A percentile compares a stretch with the other conserved stretches of the same genome.
phyloP scores from a whole-genome alignment of 2,329 filamentous ascomycete species.

The Trichoderma cornu-damae region DNA sequence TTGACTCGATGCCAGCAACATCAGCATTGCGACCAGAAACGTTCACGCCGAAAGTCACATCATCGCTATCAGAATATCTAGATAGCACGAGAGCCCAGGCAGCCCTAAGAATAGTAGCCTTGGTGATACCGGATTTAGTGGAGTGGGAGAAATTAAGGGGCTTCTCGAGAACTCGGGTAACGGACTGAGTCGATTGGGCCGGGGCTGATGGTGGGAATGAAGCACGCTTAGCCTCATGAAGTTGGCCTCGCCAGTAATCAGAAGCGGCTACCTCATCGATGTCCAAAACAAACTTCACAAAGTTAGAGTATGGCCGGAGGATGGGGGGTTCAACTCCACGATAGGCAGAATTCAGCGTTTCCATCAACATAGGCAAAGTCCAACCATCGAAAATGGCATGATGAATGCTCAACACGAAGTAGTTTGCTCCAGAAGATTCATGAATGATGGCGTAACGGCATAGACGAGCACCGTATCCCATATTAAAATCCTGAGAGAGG shows the following conservation, averaged over 20 bases:
- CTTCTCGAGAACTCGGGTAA: slow-evolving; percentile 4
- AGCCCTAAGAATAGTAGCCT: slow-evolving; percentile 23
- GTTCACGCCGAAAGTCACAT: slow-evolving; percentile 27
- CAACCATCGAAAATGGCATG: slow-evolving; percentile 26
- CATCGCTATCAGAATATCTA: slow-evolving; percentile 20
- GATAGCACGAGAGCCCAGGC: slow-evolving; percentile 27
- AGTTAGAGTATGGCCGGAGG: slow-evolving; percentile 17
- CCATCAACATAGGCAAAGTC: slow-evolving; percentile 11
- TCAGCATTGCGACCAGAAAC: slow-evolving; percentile 28
- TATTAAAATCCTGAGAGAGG: neutral
- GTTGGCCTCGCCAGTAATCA: slow-evolving; percentile 2
- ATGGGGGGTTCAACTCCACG: neutral
- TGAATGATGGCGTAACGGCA: slow-evolving; percentile 6
- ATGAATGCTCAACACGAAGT: slow-evolving; percentile 18
- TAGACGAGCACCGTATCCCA: neutral
- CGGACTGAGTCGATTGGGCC: neutral
- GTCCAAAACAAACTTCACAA: slow-evolving; percentile 16
- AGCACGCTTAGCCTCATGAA: slow-evolving; percentile 8
- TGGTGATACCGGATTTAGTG: slow-evolving; percentile 11
- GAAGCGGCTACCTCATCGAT: neutral
- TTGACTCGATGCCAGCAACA: slow-evolving; percentile 24
- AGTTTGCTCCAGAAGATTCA: slow-evolving; percentile 16
- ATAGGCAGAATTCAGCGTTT: slow-evolving; percentile 2
- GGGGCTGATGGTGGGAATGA: neutral
- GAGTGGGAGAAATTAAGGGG: neutral